phyloP scores from a whole-genome alignment of 805 yeast species.

The Hanseniaspora vineae region DNA sequence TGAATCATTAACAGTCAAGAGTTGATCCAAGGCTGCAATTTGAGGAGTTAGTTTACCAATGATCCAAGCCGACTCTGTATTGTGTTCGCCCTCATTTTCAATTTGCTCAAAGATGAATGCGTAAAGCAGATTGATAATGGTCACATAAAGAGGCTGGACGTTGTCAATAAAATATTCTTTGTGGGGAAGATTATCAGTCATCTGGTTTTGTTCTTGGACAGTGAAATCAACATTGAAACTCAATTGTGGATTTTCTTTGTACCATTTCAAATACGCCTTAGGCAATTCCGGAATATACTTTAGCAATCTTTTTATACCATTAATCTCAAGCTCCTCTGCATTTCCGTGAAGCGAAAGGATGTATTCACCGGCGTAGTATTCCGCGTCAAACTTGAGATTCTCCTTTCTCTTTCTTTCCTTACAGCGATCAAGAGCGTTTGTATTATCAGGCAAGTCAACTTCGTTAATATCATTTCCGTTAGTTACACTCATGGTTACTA shows the following conservation, averaged over 20 bases:
- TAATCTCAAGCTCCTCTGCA: conserved; percentile 37
- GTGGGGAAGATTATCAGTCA: conserved; percentile 52
- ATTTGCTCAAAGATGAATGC: conserved; percentile 65
- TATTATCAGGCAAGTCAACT: conserved; percentile 63
- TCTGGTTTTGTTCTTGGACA: conserved; percentile 46
- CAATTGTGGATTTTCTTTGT: conserved; percentile 24
- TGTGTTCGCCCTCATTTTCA: conserved; percentile 57
- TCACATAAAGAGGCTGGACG: conserved; percentile 43
- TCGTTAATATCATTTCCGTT: conserved; percentile 92
- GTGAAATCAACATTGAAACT: conserved; percentile 40
- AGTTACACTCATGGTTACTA: conserved; percentile 50
- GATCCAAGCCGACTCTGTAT: conserved; percentile 88
- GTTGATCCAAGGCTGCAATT: conserved; percentile 53
- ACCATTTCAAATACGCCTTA: conserved; percentile 34
- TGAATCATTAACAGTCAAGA: conserved; percentile 15
- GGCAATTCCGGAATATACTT: conserved; percentile 41
- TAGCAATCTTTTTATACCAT: conserved; percentile 31
- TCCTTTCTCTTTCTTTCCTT: conserved; percentile 57
- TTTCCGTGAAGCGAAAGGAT: conserved; percentile 43
- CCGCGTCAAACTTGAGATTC: conserved; percentile 69
- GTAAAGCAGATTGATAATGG: conserved; percentile 56
- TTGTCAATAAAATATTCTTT: conserved; percentile 45
- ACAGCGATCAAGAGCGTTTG: conserved; percentile 44
- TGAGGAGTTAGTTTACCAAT: conserved; percentile 81
- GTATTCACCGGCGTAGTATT: conserved; percentile 77